These are phyloP conservation scores for Penicillium italicum DNA, from an alignment of 2,329 filamentous ascomycete species.

Conservation along the genomic window DNA sequence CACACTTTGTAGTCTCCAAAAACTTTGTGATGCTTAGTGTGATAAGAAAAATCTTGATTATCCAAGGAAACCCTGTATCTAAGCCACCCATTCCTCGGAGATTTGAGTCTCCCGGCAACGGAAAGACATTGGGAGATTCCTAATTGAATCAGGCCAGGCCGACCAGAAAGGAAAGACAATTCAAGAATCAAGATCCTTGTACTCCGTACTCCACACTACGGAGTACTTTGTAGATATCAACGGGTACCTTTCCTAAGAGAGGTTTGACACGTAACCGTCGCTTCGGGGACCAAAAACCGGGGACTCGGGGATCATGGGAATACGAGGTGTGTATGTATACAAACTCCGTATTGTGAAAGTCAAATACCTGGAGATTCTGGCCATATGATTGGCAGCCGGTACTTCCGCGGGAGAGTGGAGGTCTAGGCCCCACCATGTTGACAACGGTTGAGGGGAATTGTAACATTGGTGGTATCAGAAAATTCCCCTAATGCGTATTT, in stretches of 20 bases:
- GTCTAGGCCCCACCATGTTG: too few relatives aligned
- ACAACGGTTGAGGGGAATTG: too few relatives aligned
- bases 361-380: slow-evolving; percentile 1
- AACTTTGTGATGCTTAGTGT: not conserved
- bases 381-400: not conserved
- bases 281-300: slow-evolving; percentile 5
- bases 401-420: too few relatives aligned
- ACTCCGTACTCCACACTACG: too few relatives aligned
- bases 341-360: not conserved
- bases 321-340: too few relatives aligned
- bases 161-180: not conserved
- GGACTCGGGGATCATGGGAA: slow-evolving; percentile 9
- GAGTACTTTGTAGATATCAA: not conserved
- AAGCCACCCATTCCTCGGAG: not conserved
- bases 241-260: slow-evolving; percentile 20
- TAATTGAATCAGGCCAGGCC: not conserved
- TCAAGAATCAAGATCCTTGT: too few relatives aligned
- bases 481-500: not conserved
- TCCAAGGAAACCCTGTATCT: not conserved
- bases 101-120: not conserved
- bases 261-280: slow-evolving; percentile 36
- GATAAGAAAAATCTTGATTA: not conserved
- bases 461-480: slow-evolving; percentile 1
- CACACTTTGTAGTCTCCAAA: not conserved
- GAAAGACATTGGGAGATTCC: not conserved